A percentile compares a stretch with the other conserved stretches of the same genome.
These are phyloP conservation scores for Caryopteris hybrid DNA, from an alignment of 305 asterid species.

Conservation along the genomic window DNA sequence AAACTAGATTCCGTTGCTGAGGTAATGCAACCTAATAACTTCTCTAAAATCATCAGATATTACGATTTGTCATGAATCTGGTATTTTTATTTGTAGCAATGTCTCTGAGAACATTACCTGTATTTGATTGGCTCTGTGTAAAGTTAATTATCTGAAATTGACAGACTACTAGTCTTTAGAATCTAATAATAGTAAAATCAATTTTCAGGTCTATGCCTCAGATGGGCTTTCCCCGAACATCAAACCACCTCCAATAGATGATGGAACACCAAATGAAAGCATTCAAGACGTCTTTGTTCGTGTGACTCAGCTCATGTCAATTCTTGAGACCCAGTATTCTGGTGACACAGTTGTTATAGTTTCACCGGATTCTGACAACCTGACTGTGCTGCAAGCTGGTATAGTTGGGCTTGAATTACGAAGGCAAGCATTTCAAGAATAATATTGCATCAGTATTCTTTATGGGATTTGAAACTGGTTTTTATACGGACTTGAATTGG, in stretches of 20 bases:
- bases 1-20: slow-evolving; percentile 58
- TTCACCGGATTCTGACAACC: slow-evolving; percentile 87
- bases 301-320: slow-evolving; percentile 88
- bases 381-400: slow-evolving; percentile 81
- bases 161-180: too few relatives aligned
- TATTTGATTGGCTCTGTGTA: background rate
- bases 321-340: slow-evolving; percentile 87
- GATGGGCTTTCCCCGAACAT: slow-evolving; percentile 69
- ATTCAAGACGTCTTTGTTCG: slow-evolving; percentile 89
- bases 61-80: slow-evolving; percentile 2
- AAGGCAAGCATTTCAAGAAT: slow-evolving; percentile 43
- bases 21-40: slow-evolving; percentile 36
- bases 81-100: background rate
- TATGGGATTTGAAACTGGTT: background rate
- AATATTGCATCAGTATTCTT: background rate
- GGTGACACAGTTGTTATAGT: slow-evolving; percentile 76
- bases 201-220: slow-evolving; percentile 58
- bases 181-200: too few relatives aligned
- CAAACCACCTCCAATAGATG: slow-evolving; percentile 84
- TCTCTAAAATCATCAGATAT: too few relatives aligned
- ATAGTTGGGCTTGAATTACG: slow-evolving; percentile 75
- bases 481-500: background rate
- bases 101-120: background rate
- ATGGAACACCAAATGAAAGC: slow-evolving; percentile 92
- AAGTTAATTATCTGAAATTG: too few relatives aligned